These are phyloP conservation scores for Pichia deserticola DNA, from an alignment of 805 yeast species.

Conservation along the genomic window DNA sequence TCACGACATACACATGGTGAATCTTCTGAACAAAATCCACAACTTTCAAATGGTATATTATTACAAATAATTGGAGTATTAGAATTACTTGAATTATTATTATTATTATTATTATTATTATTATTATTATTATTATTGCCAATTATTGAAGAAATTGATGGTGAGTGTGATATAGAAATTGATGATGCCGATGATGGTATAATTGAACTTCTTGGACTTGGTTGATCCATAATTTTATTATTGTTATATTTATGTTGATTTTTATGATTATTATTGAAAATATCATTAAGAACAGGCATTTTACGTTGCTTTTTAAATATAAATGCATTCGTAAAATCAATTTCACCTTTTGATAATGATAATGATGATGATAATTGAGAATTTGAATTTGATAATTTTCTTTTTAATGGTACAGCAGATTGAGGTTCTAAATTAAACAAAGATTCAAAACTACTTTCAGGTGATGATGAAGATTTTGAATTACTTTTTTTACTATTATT, in stretches of 20 bases:
- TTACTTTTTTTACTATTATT: neutral
- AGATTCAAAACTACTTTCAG: conserved; percentile 1
- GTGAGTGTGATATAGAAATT: neutral
- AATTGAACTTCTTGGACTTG: neutral
- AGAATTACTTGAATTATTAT: neutral
- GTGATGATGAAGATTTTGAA: neutral
- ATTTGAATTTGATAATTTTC: conserved; percentile 9
- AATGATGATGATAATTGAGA: neutral
- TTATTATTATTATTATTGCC: no score
- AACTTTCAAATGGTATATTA: conserved; percentile 46
- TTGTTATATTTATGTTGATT: no score
- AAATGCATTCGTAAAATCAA: conserved; percentile 50
- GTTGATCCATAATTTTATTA: no score
- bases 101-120: no score
- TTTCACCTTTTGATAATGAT: conserved; percentile 25
- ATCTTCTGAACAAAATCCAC: conserved; percentile 92
- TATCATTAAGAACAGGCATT: conserved; percentile 12
- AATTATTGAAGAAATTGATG: neutral
- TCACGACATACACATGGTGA: conserved; percentile 91
- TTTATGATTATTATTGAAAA: neutral
- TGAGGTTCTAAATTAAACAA: conserved; percentile 41
- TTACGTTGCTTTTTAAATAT: conserved; percentile 21
- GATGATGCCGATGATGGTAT: neutral
- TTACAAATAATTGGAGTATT: neutral
- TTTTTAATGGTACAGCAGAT: conserved; percentile 57